phyloP scores from a whole-genome alignment of 805 yeast genomes.

The Metschnikowia arizonensis region DNA sequence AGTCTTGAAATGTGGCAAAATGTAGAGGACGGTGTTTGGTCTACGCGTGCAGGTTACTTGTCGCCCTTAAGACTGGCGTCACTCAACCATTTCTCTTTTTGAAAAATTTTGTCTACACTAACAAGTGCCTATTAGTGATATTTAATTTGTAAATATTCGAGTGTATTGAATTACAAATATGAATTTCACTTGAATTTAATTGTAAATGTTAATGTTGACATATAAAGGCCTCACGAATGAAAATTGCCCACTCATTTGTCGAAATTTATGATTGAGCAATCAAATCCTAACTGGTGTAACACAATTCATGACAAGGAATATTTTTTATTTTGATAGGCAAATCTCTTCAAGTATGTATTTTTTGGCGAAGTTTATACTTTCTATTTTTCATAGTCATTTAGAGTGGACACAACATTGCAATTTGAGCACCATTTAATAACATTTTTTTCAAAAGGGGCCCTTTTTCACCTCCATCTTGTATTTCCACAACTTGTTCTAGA shows the following conservation, averaged over 20 bases:
- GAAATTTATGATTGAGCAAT: neutral
- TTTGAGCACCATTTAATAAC: conserved; percentile 67
- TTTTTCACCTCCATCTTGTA: conserved; percentile 41
- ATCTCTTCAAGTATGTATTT: neutral
- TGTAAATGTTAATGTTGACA: neutral
- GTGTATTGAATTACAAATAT: neutral
- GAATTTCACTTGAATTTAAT: neutral
- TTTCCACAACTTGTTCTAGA: conserved; percentile 72
- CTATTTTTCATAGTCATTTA: neutral
- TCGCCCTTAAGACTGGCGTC: neutral
- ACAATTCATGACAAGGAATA: neutral
- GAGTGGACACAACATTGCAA: conserved; percentile 52
- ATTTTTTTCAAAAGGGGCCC: conserved; percentile 50
- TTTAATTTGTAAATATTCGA: neutral
- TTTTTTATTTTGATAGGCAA: neutral
- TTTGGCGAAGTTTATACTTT: neutral
- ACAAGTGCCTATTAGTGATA: neutral
- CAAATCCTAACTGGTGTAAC: neutral
- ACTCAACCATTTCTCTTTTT: neutral
- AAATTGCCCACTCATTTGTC: neutral
- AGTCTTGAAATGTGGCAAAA: neutral
- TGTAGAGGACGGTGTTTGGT: neutral
- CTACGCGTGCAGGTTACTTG: neutral
- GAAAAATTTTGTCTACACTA: neutral
- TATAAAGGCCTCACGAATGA: neutral